Conservation (phyloP, 2,329 filamentous ascomycete species). For the Curvularia hawaiiensis region DNA sequence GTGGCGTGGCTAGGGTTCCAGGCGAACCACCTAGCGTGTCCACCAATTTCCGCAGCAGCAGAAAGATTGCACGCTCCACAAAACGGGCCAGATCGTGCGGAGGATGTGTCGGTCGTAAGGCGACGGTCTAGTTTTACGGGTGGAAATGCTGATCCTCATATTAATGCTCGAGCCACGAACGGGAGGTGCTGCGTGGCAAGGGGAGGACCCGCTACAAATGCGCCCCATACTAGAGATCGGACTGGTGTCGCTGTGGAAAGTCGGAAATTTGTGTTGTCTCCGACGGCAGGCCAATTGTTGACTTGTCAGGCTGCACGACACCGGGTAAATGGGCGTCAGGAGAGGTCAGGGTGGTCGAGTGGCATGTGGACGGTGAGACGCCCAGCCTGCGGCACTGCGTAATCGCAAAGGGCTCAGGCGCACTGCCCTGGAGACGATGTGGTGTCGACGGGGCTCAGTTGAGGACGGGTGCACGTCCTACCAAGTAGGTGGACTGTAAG, state of each 20-base stretch:
- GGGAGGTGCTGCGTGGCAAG: not conserved
- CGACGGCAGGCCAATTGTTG: slow-evolving; percentile 2
- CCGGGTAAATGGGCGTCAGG: slow-evolving; percentile 4
- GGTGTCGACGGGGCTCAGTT: not conserved
- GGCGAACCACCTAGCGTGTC: slow-evolving; percentile 8
- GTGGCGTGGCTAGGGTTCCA: slow-evolving; percentile 4
- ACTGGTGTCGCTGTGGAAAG: slow-evolving; percentile 5
- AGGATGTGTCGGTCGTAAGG: slow-evolving; percentile 7
- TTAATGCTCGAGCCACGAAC: slow-evolving; percentile 9
- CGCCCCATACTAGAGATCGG: slow-evolving; percentile 4
- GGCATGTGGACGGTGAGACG: slow-evolving; percentile 11
- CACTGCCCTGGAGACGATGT: slow-evolving; percentile 3
- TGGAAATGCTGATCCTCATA: slow-evolving; percentile 13
- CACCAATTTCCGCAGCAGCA: slow-evolving; percentile 7
- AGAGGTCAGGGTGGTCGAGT: slow-evolving; percentile 4
- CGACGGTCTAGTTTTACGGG: not conserved
- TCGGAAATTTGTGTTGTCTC: not conserved
- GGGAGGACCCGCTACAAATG: not conserved
- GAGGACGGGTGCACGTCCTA: slow-evolving; percentile 2
- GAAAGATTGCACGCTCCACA: slow-evolving; percentile 8
- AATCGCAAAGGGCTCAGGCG: slow-evolving; percentile 23
- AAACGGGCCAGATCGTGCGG: slow-evolving; percentile 12
- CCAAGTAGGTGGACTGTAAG: slow-evolving; percentile 5
- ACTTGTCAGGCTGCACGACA: slow-evolving; percentile 6
- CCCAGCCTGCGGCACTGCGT: slow-evolving; percentile 19